Evolutionary conservation across 345 rosid genomes (phyloP), one percentile per base, ranked within the genome.

Genomic region (Cardamine resedifolia): DNA sequence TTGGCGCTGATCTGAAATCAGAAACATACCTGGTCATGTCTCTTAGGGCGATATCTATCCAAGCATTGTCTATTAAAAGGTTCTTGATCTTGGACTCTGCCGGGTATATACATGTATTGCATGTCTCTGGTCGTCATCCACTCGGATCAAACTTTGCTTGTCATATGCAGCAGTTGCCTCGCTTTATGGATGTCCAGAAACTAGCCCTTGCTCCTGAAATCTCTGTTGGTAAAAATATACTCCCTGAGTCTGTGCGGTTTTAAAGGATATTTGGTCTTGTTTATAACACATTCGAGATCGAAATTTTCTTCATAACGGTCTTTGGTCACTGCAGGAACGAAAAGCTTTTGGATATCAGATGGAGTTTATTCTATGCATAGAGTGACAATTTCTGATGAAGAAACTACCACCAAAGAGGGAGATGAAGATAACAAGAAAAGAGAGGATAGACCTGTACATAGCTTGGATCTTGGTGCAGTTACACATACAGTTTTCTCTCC

Each of bases 291-390:
- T 58, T 33, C 2, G 8, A 12, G 23, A 30, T 36, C 8, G 1
- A 66, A 20, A 24, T 15, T 56, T 47, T 16, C 51, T 39, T 38
- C 34, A 18, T 27, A 53, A n/a, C n/a, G n/a, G 31, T 33, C 50
- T 53, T 18, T 39, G 50, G 24, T 41, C 51, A 26, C 68, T 81
- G 78, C 80, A 91, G 96, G 84, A 77, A 66, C 68, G 3, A 88
- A 84, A 81, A 81, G 83, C 66, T 67, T 87, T 74, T 91, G 97
- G 96, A 59, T 89, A 41, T 79, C 87, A 3, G 96, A 91, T 76
- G 91, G 93, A 23, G 58, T 62, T 52, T 78, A 87, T 70, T 82
- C 91, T 4, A 77, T 89, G 80, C 87, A 86, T 49, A 66, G 75
- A 67, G 70, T 89, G 70, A 65, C 47, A 26, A 74, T 75, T 16